Base-by-base conservation (phyloP, 768 basidiomycete species). In the Paxillus involutus region DNA sequence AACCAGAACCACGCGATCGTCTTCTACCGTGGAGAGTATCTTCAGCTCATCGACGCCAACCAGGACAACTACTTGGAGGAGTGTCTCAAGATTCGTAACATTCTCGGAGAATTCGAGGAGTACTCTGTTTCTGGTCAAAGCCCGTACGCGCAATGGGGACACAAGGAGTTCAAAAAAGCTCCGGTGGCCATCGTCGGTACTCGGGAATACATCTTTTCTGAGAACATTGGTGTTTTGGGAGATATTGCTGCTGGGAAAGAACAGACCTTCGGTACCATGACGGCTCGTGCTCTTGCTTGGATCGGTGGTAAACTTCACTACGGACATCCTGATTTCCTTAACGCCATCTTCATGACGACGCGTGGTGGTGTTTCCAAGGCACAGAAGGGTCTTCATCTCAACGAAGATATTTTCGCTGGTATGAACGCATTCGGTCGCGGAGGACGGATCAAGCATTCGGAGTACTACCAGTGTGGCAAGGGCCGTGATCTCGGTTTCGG, bases 21-120 rank as follows among this genome's bases (percentile, higher is more conserved):
- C 65, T 99, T 99, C 80, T 97, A 98, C 73, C 93, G 97, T 44
- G 97, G 97, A 59, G 97, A 99, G 74, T 98, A 97, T 70, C 80
- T 99, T 47, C 97, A 99, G 73, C 89, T 99, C 62, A 98, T 99
- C 73, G 97, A 99, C 61, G 97, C 97, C 62, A 99, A 99, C 70
- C 97, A 99, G 76, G 97, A 99, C 77, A 99, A 98, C 76, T 99
- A 99, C 66, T 78, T 99, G 64, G 97, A 99, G 70, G 97, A 99
- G 69, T 99, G 97, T 72, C 74, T 99, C 69, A 99, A 99, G 81
- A 99, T 99, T 63, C 86, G 97, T 35, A 99, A 95, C 69, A 85
- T 99, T 47, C 81, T 99, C 45, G 96, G 92, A 61, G 97, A 98
- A 73, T 99, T 99, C 60, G 97, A 99, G 68, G 91, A 98, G 67